These are phyloP conservation scores for Ophiostoma australiae DNA, from an alignment of 2,329 filamentous ascomycete genomes.

Conservation along the genomic window DNA sequence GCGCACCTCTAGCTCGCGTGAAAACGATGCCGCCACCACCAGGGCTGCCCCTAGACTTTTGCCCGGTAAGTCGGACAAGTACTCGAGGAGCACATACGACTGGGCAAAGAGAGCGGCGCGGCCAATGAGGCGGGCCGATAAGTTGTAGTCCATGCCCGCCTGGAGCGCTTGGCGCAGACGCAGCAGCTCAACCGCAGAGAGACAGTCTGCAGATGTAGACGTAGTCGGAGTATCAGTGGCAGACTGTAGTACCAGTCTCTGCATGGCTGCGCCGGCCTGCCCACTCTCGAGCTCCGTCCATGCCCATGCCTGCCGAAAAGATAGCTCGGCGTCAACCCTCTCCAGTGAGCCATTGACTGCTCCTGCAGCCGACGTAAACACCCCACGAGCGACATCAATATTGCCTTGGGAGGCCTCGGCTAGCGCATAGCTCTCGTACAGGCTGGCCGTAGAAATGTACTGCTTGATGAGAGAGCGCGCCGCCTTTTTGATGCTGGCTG, in stretches of 20 bases:
- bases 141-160: constrained; percentile 50
- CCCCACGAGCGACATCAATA: constrained; percentile 52
- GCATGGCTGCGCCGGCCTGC: constrained; percentile 35
- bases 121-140: constrained; percentile 46
- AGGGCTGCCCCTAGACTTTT: constrained; percentile 51
- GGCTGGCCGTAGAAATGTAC: constrained; percentile 54
- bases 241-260: constrained; percentile 39
- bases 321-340: constrained; percentile 23
- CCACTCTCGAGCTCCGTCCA: constrained; percentile 58
- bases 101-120: constrained; percentile 55
- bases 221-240: constrained; percentile 32
- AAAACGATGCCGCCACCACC: constrained; percentile 39
- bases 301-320: constrained; percentile 57
- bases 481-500: constrained; percentile 56
- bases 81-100: constrained; percentile 60
- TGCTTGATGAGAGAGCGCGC: constrained; percentile 71
- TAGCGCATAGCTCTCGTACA: constrained; percentile 77
- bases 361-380: constrained; percentile 56
- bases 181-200: constrained; percentile 43
- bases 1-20: constrained; percentile 41
- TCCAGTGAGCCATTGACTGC: constrained; percentile 32
- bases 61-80: constrained; percentile 48
- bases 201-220: constrained; percentile 25
- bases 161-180: constrained; percentile 51
- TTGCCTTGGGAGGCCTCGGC: constrained; percentile 61